Evolutionary conservation across 2,329 filamentous ascomycete genomes (phyloP).

Genomic region (Alternaria alternata): DNA sequence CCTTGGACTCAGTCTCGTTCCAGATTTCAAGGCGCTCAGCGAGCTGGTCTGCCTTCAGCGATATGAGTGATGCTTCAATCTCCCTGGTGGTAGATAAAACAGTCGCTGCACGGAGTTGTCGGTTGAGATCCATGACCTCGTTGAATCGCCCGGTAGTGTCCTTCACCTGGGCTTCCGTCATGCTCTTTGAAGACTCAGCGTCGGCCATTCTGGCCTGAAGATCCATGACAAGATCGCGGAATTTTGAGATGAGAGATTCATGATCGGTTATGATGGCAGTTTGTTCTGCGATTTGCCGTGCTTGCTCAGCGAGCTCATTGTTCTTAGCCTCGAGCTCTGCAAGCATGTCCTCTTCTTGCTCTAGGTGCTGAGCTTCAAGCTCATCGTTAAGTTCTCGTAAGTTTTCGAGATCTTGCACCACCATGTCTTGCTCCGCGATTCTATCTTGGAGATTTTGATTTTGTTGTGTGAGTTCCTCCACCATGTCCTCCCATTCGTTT

Average conservation of each 20-base stretch:
- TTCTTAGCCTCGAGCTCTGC: constrained; percentile 93
- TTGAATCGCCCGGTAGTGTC: constrained; percentile 87
- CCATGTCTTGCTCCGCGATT: constrained; percentile 80
- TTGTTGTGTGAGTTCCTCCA: constrained; percentile 87
- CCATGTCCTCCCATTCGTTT: constrained; percentile 88
- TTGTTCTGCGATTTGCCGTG: constrained; percentile 75
- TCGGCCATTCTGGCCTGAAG: constrained; percentile 89
- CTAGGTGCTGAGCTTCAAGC: constrained; percentile 89
- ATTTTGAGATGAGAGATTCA: constrained; percentile 87
- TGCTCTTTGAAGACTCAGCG: constrained; percentile 88
- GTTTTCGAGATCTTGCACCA: constrained; percentile 86
- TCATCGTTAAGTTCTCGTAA: constrained; percentile 94
- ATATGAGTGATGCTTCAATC: constrained; percentile 87
- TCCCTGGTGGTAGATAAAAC: constrained; percentile 93
- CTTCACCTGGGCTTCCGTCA: constrained; percentile 91
- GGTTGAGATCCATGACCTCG: constrained; percentile 95
- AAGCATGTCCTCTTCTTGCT: constrained; percentile 93
- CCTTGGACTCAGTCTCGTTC: constrained; percentile 64
- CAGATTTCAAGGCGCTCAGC: constrained; percentile 83
- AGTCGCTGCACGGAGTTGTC: constrained; percentile 89
- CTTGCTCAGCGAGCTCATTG: constrained; percentile 81
- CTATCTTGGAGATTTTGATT: constrained; percentile 85
- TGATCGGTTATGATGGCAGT: constrained; percentile 84
- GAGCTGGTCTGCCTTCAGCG: constrained; percentile 88
- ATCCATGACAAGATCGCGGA: constrained; percentile 86